These are phyloP conservation scores for Miscanthus lutarioriparius DNA, from an alignment of 176 grass and related monocot species.

Conservation along the genomic window DNA sequence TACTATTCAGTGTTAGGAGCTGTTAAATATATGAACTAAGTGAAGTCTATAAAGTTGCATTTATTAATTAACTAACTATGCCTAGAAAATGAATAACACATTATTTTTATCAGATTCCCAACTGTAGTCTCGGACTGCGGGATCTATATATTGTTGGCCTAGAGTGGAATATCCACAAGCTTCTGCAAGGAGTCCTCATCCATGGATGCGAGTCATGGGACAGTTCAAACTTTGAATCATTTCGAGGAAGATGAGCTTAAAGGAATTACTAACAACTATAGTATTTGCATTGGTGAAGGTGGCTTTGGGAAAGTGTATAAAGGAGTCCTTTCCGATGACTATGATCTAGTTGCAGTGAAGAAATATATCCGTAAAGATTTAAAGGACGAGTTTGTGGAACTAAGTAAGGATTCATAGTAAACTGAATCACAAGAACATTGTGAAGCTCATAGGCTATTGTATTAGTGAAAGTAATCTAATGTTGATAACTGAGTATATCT, in stretches of 20 bases:
- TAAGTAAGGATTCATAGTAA: conserved; percentile 9
- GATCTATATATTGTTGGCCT: neutral
- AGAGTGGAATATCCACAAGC: neutral
- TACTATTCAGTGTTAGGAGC: too few relatives aligned
- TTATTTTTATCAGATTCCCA: neutral
- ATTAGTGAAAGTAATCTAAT: neutral
- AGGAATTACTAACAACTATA: neutral
- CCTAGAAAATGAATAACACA: neutral
- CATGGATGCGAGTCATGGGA: neutral
- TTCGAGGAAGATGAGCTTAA: neutral
- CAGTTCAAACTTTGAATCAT: neutral
- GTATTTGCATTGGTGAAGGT: neutral
- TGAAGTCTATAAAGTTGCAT: too few relatives aligned
- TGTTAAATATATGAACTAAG: too few relatives aligned
- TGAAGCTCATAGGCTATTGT: conserved; percentile 5
- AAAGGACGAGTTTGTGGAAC: neutral
- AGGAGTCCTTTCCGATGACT: neutral
- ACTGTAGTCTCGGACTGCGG: neutral
- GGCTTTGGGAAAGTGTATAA: neutral
- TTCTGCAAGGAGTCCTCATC: neutral
- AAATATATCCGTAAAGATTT: conserved; percentile 1
- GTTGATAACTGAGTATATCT: neutral
- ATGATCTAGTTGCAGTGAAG: conserved; percentile 25
- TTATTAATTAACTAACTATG: neutral
- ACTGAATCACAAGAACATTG: neutral